Evolutionary conservation across 257 asterid species (phyloP).

Genomic region (Nicotiana noctiflora): DNA sequence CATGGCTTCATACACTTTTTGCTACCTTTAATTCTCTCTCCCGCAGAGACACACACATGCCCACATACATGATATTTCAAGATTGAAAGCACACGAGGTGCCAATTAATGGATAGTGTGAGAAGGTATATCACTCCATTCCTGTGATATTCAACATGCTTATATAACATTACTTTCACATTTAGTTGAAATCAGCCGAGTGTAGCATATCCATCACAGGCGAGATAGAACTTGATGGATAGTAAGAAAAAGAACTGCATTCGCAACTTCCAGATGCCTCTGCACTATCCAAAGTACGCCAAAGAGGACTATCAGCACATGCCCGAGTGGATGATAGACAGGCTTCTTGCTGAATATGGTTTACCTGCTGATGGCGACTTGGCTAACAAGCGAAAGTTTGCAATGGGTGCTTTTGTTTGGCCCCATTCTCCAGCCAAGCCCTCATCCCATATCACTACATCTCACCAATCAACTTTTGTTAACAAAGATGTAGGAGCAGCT

Average conservation of each 20-base stretch:
- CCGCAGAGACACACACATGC: neutral
- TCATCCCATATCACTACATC: neutral
- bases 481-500: neutral
- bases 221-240: neutral
- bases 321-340: conserved; percentile 10
- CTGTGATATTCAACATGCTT: conserved; percentile 5
- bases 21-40: neutral
- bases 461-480: neutral
- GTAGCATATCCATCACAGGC: neutral
- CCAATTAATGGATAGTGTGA: neutral
- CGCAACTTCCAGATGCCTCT: conserved; percentile 9
- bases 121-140: conserved; percentile 4
- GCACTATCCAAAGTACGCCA: conserved; percentile 10
- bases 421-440: neutral
- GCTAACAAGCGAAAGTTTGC: conserved; percentile 7
- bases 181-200: neutral
- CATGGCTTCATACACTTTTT: neutral
- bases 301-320: conserved; percentile 10
- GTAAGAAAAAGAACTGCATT: neutral
- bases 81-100: neutral
- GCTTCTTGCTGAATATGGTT: conserved; percentile 9
- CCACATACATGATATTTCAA: neutral
- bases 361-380: neutral
- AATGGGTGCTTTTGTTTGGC: conserved; percentile 9
- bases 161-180: neutral